Evolutionary conservation across 176 grass and related monocot genomes (phyloP).

Genomic region (Zizania latifolia): DNA sequence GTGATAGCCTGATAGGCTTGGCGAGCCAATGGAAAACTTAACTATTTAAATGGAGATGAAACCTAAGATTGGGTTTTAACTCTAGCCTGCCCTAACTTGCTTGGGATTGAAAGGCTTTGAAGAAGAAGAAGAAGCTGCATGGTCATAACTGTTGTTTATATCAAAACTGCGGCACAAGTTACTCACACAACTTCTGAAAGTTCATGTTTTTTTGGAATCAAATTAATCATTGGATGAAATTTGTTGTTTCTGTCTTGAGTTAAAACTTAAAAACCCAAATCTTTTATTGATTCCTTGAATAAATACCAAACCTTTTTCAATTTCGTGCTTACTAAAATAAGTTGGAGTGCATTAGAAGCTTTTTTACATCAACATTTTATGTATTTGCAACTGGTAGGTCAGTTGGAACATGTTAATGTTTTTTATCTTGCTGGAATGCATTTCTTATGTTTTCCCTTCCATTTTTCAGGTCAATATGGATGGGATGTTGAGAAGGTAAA

Average conservation of each 20-base stretch:
- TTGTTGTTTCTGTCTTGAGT: not conserved
- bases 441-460: constrained; percentile 14
- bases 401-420: not conserved
- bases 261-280: not conserved
- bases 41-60: no score
- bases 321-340: not conserved
- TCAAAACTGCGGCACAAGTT: not conserved
- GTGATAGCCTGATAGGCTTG: no score
- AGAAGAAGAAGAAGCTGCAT: no score
- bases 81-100: no score
- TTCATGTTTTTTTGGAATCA: not conserved
- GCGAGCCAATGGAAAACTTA: no score
- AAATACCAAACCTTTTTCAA: not conserved
- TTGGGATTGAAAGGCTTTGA: no score
- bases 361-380: not conserved
- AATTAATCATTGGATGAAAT: not conserved
- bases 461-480: constrained; percentile 73
- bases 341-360: not conserved
- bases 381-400: not conserved
- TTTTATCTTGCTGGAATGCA: not conserved
- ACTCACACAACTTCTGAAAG: not conserved
- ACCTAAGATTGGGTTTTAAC: no score
- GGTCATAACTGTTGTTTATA: not conserved
- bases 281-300: not conserved
- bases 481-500: constrained; percentile 71